Conservation (phyloP, 352 stramenopile genomes). For the Phytophthora pisi region DNA sequence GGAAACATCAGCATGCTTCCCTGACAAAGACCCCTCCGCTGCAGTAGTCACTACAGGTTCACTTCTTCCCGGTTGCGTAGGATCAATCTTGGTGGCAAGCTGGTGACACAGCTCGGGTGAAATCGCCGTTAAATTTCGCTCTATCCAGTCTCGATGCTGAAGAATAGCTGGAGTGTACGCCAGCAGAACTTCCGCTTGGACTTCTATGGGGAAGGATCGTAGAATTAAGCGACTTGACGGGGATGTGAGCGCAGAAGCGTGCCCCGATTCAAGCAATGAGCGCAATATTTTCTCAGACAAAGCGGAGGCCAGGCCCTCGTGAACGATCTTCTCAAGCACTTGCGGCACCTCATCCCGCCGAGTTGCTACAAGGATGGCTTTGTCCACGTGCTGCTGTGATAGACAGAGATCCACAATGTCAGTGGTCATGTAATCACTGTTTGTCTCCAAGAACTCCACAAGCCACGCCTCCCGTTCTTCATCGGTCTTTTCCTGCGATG, state of each 20-base stretch:
- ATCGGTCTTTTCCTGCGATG: constrained; percentile 36
- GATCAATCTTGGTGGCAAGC: constrained; percentile 57
- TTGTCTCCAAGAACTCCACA: constrained; percentile 55
- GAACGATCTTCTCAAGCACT: constrained; percentile 62
- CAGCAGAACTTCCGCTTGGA: constrained; percentile 65
- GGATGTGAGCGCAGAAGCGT: constrained; percentile 45
- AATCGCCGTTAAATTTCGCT: constrained; percentile 56
- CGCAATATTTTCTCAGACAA: constrained; percentile 45
- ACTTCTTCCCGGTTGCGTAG: constrained; percentile 17
- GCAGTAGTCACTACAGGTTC: neutral
- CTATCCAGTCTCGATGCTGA: constrained; percentile 75
- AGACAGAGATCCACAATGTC: constrained; percentile 75
- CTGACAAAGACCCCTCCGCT: constrained; percentile 8
- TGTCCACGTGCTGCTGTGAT: constrained; percentile 68
- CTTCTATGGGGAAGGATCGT: constrained; percentile 49
- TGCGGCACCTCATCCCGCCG: constrained; percentile 50
- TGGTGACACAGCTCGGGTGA: constrained; percentile 37
- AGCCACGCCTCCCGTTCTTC: constrained; percentile 57
- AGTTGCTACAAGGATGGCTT: constrained; percentile 64
- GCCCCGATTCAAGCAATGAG: constrained; percentile 47
- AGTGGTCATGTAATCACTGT: constrained; percentile 61
- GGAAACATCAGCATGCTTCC: constrained; percentile 41
- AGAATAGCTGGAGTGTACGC: constrained; percentile 51
- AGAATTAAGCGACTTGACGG: constrained; percentile 57
- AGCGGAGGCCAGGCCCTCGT: constrained; percentile 47